Evolutionary conservation across 495 filamentous ascomycete species (phyloP), one percentile per base, ranked within the genome.

Genomic region (Barbatosphaeria neglecta): DNA sequence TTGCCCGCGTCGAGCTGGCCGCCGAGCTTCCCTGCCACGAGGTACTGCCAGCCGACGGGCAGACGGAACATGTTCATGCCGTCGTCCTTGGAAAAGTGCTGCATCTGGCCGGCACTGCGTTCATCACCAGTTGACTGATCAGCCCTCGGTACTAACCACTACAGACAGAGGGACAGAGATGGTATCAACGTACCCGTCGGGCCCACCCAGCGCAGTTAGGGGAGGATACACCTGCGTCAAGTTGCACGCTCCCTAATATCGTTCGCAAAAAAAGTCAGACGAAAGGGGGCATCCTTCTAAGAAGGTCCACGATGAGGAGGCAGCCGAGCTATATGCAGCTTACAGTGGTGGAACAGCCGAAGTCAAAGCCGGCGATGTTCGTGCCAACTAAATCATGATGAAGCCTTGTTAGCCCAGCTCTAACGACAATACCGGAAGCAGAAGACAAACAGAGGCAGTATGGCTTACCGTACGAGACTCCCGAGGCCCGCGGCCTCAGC

Each of bases 41-140:
- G 68, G 45, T 65, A 80, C 55, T 81, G 76, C 73, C 73, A 72
- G 48, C 70, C 64, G 38, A 78, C 67, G 23, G 73, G 76, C 4
- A 80, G 61, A 17, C 77, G 70, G 62, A 78, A 78, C 44, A 74
- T 68, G 49, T 78, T 78, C 52, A 78, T 62, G 38, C 64, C 57
- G 42, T 73, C 65, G 44, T 72, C 64, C 13, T 64, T 70, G 45
- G 62, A 53, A 47, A 78, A 81, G 57, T 81, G 77, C 17, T 69
- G 55, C 69, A 81, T 81, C 54, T 81, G 77, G n/a, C 52, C 66
- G 6, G 31, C 31, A 15, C 31, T 35, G 60, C 42, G 9, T 57
- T 55, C 7, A 22, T 35, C 27, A 43, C 22, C 31, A n/a, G n/a
- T n/a, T n/a, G n/a, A n/a, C n/a, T n/a, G n/a, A n/a, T n/a, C n/a